phyloP scores from a whole-genome alignment of 345 rosid genomes.

The Clausena lansium region DNA sequence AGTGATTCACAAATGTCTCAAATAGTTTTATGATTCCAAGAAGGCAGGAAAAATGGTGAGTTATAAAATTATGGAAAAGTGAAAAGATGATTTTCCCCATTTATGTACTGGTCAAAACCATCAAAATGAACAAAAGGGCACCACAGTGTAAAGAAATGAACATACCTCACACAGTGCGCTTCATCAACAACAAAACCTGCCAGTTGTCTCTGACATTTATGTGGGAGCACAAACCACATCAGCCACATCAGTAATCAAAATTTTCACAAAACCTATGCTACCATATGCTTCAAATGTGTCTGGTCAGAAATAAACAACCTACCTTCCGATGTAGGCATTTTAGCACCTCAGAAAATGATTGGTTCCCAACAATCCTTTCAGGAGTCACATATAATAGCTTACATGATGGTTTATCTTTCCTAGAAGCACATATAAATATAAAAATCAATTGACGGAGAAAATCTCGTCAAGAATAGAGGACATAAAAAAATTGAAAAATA shows the following conservation, averaged over 20 bases:
- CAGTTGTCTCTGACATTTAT: conserved; percentile 52
- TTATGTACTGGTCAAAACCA: not conserved
- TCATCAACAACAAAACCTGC: conserved; percentile 91
- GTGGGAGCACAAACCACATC: conserved; percentile 2
- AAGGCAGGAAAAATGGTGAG: not conserved
- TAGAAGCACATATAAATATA: conserved; percentile 21
- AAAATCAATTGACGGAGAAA: not conserved
- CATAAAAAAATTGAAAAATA: not conserved
- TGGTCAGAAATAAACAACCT: conserved; percentile 1
- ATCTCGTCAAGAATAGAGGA: not conserved
- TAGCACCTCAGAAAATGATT: conserved; percentile 55
- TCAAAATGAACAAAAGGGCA: not conserved
- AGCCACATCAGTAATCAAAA: conserved; percentile 9
- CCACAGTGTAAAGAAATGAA: not conserved
- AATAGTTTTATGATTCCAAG: not conserved
- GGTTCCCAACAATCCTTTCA: conserved; percentile 79
- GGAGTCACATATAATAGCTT: conserved; percentile 93
- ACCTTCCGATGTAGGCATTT: conserved; percentile 70
- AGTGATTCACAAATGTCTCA: not conserved
- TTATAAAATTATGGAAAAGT: not conserved
- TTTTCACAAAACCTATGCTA: not conserved
- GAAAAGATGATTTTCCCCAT: not conserved
- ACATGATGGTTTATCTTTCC: conserved; percentile 79
- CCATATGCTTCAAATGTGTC: not conserved
- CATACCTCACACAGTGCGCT: conserved; percentile 91